These are phyloP conservation scores for Dioscorea dumetorum DNA, from an alignment of 106 monocot species.

Conservation along the genomic window DNA sequence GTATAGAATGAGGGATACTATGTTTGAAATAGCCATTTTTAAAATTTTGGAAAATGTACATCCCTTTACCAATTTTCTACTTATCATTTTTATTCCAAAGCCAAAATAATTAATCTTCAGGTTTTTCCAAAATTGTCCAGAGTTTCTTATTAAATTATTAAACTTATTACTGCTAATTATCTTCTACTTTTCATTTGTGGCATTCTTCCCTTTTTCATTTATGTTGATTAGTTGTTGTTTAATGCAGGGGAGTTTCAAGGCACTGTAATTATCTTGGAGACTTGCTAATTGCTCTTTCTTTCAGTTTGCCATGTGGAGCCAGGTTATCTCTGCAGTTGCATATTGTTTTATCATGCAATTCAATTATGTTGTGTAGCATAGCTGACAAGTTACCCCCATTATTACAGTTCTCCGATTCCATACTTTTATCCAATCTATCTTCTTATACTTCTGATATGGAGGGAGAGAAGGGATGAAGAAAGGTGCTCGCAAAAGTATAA, in stretches of 20 bases:
- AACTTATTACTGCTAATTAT: background rate
- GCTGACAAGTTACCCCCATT: background rate
- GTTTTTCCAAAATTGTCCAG: background rate
- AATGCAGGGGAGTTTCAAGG: constrained; percentile 77
- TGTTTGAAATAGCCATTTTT: background rate
- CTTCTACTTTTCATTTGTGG: background rate
- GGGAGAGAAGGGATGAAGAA: constrained; percentile 92
- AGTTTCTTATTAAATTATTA: background rate
- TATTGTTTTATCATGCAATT: background rate
- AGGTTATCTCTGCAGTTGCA: constrained; percentile 28
- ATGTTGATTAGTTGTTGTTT: background rate
- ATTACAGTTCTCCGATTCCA: constrained; percentile 79
- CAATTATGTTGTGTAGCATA: too few species aligned
- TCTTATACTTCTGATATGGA: constrained; percentile 86
- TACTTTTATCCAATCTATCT: constrained; percentile 95
- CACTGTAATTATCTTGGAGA: constrained; percentile 99
- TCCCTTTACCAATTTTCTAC: background rate
- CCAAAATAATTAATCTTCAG: background rate
- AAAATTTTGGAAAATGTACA: background rate
- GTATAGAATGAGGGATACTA: background rate
- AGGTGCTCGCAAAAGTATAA: constrained; percentile 93
- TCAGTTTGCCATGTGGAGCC: constrained; percentile 86
- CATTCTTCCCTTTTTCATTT: background rate
- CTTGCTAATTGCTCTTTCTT: constrained; percentile 81
- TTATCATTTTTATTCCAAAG: background rate